Conservation (phyloP, 2,329 filamentous ascomycete genomes). For the Zymoseptoria passerinii region DNA sequence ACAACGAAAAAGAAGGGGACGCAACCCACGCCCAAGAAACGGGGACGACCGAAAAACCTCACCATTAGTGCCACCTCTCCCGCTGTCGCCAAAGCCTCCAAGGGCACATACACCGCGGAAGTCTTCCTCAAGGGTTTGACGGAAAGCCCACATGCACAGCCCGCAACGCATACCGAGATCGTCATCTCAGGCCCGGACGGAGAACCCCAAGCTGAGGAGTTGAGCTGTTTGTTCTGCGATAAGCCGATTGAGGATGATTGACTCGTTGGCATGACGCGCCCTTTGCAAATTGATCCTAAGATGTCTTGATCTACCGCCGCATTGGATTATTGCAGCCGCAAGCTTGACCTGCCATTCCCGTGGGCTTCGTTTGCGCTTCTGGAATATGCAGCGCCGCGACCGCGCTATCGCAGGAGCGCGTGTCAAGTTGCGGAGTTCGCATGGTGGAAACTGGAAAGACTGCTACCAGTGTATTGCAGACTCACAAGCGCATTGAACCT, state of each 20-base stretch:
- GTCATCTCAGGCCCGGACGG: conserved; percentile 21
- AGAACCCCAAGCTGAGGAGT: conserved; percentile 15
- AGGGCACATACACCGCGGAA: conserved; percentile 13
- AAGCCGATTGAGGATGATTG: conserved; percentile 17
- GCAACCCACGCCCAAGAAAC: conserved; percentile 8
- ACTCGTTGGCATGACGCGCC: neutral
- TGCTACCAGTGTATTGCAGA: neutral
- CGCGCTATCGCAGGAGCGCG: conserved; percentile 2
- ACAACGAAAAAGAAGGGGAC: conserved; percentile 6
- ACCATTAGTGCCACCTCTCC: conserved; percentile 3
- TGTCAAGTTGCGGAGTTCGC: neutral
- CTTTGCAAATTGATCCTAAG: neutral
- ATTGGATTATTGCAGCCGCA: neutral
- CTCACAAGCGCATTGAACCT: neutral
- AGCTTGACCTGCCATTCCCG: neutral
- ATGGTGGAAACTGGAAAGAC: neutral
- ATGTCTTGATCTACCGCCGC: neutral
- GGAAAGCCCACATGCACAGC: conserved; percentile 4
- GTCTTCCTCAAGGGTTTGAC: conserved; percentile 22
- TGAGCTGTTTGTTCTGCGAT: conserved; percentile 26
- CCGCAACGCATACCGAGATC: conserved; percentile 19
- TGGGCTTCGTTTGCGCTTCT: neutral
- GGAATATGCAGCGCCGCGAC: neutral
- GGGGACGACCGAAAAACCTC: conserved; percentile 11
- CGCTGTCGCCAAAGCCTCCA: conserved; percentile 7